These are phyloP conservation scores for Gremmenia infestans DNA, from an alignment of 2,329 filamentous ascomycete species.

Conservation along the genomic window DNA sequence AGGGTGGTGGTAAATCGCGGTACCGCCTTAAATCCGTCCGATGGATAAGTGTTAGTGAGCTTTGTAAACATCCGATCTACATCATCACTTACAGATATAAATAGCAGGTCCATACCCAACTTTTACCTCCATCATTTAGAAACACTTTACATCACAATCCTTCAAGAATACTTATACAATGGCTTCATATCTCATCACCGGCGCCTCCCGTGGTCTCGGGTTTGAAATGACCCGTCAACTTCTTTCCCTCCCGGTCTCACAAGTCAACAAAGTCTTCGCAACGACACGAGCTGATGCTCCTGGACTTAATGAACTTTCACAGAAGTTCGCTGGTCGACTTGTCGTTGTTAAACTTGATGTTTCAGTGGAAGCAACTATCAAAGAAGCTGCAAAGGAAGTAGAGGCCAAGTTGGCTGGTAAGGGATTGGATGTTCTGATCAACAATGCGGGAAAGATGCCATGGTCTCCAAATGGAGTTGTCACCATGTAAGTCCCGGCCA, in stretches of 20 bases:
- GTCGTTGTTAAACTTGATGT: constrained; percentile 36
- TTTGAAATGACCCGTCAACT: constrained; percentile 30
- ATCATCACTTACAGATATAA: no score
- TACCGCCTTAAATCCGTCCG: no score
- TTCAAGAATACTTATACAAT: constrained; percentile 14
- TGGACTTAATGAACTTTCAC: constrained; percentile 33
- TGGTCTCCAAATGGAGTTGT: constrained; percentile 6
- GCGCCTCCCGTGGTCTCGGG: constrained; percentile 34
- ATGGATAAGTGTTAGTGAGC: no score
- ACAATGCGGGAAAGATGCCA: constrained; percentile 36
- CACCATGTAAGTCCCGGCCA: not conserved
- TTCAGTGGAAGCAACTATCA: constrained; percentile 32
- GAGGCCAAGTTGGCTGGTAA: constrained; percentile 32
- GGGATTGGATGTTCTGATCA: constrained; percentile 43
- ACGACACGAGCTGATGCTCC: constrained; percentile 34
- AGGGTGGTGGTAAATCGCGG: no score
- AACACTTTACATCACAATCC: no score
- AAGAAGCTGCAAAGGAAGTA: constrained; percentile 32
- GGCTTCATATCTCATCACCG: constrained; percentile 35
- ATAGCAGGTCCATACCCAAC: not conserved
- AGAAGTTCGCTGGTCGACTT: constrained; percentile 33
- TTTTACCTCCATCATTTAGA: not conserved
- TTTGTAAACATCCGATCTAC: no score
- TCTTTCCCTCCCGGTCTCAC: constrained; percentile 26
- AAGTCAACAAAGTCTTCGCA: constrained; percentile 39